Evolutionary conservation across 169 alveolate genomes (phyloP).

Genomic region (Plasmodium falciparum): DNA sequence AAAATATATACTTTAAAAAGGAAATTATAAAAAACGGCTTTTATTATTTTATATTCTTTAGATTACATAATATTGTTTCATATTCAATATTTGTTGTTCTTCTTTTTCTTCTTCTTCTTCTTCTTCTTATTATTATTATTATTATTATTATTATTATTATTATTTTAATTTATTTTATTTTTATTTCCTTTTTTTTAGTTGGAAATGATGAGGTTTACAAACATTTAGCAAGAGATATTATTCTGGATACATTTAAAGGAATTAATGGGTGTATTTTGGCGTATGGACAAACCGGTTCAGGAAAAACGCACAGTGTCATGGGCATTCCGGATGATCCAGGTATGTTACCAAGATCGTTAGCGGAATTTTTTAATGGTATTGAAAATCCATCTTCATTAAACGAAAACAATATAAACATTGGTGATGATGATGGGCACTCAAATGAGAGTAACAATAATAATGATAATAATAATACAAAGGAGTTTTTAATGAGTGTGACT

Average conservation of each 20-base stretch:
- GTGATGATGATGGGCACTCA: slow-evolving; percentile 74
- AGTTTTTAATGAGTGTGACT: slow-evolving; percentile 87
- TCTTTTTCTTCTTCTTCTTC: too few species aligned
- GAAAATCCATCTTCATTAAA: slow-evolving; percentile 81
- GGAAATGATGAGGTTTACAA: slow-evolving; percentile 85
- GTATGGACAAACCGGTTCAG: slow-evolving; percentile 88
- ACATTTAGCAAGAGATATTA: slow-evolving; percentile 84
- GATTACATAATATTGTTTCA: too few species aligned
- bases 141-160: neutral
- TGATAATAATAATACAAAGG: slow-evolving; percentile 84
- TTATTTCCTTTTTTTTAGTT: slow-evolving; percentile 46
- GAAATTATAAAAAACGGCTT: neutral
- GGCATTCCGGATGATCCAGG: slow-evolving; percentile 89
- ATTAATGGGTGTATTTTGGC: slow-evolving; percentile 87
- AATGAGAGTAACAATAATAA: slow-evolving; percentile 78
- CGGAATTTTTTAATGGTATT: slow-evolving; percentile 86
- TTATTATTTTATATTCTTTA: too few species aligned
- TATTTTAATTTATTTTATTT: neutral
- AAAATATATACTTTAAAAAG: neutral
- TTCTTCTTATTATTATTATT: neutral
- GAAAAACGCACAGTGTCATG: slow-evolving; percentile 86
- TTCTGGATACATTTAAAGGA: slow-evolving; percentile 84
- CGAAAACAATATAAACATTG: slow-evolving; percentile 83
- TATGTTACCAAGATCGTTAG: slow-evolving; percentile 85
- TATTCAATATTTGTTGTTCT: too few species aligned